Percentiles rank a stretch among this genome's conserved stretches.
phyloP scores from a whole-genome alignment of 257 asterid species.

The Gentiana macrophylla region DNA sequence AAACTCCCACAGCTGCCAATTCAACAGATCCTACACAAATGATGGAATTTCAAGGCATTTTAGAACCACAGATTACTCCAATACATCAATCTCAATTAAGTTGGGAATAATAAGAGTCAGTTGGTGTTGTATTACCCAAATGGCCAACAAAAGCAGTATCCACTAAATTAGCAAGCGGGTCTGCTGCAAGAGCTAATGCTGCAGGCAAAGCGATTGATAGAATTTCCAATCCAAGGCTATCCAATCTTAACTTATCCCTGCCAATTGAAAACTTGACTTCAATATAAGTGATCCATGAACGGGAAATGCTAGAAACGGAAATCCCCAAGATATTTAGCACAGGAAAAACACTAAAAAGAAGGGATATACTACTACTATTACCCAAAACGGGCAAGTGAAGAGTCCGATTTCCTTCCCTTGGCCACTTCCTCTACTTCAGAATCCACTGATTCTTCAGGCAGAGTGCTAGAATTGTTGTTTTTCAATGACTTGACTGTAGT shows the following conservation, averaged over 20 bases:
- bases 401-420: not conserved
- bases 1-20: constrained; percentile 93
- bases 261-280: constrained; percentile 11
- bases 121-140: constrained; percentile 44
- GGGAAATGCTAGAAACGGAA: not conserved
- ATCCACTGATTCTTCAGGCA: constrained; percentile 8
- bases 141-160: constrained; percentile 92
- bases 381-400: constrained; percentile 21
- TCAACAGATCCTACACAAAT: constrained; percentile 70
- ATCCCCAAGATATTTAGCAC: not conserved
- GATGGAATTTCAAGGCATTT: too few relatives aligned
- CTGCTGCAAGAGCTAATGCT: constrained; percentile 87
- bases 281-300: not conserved
- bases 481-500: constrained; percentile 17
- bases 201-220: constrained; percentile 82
- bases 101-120: not conserved
- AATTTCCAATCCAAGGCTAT: constrained; percentile 61
- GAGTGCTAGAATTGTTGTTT: constrained; percentile 22
- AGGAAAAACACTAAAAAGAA: not conserved
- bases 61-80: not conserved
- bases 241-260: constrained; percentile 50
- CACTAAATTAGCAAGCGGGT: constrained; percentile 74
- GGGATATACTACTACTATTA: constrained; percentile 14
- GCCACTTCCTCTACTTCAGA: constrained; percentile 13
- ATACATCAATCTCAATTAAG: too few relatives aligned